Evolutionary conservation across 495 filamentous ascomycete species (phyloP).

Genomic region (Opeltia flavorubescens): DNA sequence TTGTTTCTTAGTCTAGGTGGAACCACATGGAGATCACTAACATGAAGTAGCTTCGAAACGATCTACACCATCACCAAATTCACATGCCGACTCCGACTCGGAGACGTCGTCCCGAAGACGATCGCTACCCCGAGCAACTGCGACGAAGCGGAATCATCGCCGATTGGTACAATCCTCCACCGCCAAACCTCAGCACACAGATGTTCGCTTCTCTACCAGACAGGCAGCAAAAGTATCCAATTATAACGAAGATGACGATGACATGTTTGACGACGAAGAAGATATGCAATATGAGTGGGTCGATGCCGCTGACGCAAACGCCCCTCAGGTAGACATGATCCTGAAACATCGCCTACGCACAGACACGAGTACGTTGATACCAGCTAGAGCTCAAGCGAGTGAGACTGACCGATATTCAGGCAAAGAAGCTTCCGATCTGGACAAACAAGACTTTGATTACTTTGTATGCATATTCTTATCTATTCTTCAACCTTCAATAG

Average conservation of each 20-base stretch:
- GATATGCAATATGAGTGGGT: constrained; percentile 49
- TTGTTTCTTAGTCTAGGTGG: background rate
- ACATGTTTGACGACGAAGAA: constrained; percentile 56
- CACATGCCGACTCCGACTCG: constrained; percentile 45
- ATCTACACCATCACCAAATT: constrained; percentile 41
- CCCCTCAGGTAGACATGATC: constrained; percentile 75
- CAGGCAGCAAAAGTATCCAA: constrained; percentile 73
- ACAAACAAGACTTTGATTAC: constrained; percentile 77
- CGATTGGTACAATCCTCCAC: constrained; percentile 44
- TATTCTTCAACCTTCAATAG: background rate
- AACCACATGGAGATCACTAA: background rate
- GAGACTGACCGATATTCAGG: constrained; percentile 17
- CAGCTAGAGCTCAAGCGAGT: background rate
- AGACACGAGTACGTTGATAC: constrained; percentile 35
- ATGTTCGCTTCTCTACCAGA: constrained; percentile 82
- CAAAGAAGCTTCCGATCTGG: constrained; percentile 31
- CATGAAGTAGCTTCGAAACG: constrained; percentile 45
- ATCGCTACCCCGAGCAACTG: constrained; percentile 42
- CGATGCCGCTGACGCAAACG: constrained; percentile 47
- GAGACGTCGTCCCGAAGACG: constrained; percentile 59
- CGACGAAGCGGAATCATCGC: constrained; percentile 58
- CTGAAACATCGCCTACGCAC: constrained; percentile 72
- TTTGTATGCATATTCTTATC: constrained; percentile 31
- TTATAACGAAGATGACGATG: constrained; percentile 78
- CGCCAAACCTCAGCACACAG: constrained; percentile 41